Base-by-base conservation (phyloP, 352 stramenopile genomes). In the Peronospora belbahrii region DNA sequence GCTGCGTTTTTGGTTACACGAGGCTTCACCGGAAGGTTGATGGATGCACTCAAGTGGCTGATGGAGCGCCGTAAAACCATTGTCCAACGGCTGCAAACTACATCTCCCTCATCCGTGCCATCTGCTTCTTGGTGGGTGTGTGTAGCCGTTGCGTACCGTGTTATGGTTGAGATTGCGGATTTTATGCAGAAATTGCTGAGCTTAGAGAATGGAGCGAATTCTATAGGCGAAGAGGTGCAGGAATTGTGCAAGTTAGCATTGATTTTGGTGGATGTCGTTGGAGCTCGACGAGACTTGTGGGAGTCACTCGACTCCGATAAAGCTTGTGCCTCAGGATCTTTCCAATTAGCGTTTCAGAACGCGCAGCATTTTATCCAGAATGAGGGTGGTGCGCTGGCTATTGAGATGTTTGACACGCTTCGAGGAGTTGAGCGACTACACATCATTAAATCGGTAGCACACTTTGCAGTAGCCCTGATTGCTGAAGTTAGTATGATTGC, bases 301-400 rank as follows among this genome's bases (percentile, higher is more conserved):
- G 62, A 74, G 27, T 42, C 50, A 6, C 52, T 25, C 14, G 48
- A 67, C 11, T 43, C 45, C 0, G 41, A 69, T 0, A 52, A 74
- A 36, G 59, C 64, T 9, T 77, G 57, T 31, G 50, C 53, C 8
- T 52, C 63, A 9, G 71, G 68, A 2, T 76, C 71, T 8, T 76
- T 79, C 52, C 42, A 76, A 42, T 56, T 83, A 11, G 65, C 71
- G 6, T 70, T 62, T 46, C 64, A 69, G 32, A 77, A 73, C 44
- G 62, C 65, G 6, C 66, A 84, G 54, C 67, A 79, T 42, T 81
- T 84, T 40, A 79, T 84, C 27, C 63, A 81, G 42, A 77, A 70
- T 31, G 72, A 84, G 33, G 66, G 72, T 15, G 72, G 72, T 0
- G 51, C 60, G 7, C 11, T 84, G 38, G 69, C 66, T 18, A 67